These are phyloP conservation scores for Candida berthetii DNA, from an alignment of 805 yeast genomes.

Conservation along the genomic window DNA sequence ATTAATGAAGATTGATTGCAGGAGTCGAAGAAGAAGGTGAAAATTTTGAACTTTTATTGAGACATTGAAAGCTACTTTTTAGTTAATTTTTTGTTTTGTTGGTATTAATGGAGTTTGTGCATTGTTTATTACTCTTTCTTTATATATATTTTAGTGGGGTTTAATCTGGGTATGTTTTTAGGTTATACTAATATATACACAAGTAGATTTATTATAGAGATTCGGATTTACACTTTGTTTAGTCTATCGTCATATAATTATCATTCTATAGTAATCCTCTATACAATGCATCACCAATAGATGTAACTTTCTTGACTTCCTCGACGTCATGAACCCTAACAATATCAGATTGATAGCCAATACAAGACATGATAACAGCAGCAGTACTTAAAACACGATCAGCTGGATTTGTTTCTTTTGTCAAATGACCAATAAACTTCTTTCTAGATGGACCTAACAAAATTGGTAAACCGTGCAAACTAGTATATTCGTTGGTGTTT, in stretches of 20 bases:
- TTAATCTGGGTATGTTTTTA: not conserved
- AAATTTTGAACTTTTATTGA: too few species aligned
- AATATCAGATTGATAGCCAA: conserved; percentile 70
- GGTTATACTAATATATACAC: too few species aligned
- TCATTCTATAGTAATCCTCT: conserved; percentile 18
- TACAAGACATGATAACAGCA: conserved; percentile 66
- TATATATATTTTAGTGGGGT: not conserved
- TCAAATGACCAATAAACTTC: conserved; percentile 72
- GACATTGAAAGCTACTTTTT: not conserved
- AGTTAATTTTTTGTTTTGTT: not conserved
- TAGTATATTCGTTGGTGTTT: conserved; percentile 10
- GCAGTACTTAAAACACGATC: conserved; percentile 75
- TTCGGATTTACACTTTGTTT: too few species aligned
- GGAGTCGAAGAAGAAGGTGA: not conserved
- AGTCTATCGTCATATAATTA: too few species aligned
- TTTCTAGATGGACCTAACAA: conserved; percentile 88
- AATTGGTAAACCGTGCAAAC: conserved; percentile 42
- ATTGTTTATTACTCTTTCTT: not conserved
- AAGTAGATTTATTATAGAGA: too few species aligned
- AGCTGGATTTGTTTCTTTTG: conserved; percentile 46
- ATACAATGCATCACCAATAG: conserved; percentile 72
- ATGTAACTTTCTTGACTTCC: conserved; percentile 46
- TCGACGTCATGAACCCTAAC: conserved; percentile 84
- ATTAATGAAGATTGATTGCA: not conserved
- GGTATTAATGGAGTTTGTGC: not conserved